These are phyloP conservation scores for Pholiota adiposa DNA, from an alignment of 1,284 basidiomycete species.

Conservation along the genomic window DNA sequence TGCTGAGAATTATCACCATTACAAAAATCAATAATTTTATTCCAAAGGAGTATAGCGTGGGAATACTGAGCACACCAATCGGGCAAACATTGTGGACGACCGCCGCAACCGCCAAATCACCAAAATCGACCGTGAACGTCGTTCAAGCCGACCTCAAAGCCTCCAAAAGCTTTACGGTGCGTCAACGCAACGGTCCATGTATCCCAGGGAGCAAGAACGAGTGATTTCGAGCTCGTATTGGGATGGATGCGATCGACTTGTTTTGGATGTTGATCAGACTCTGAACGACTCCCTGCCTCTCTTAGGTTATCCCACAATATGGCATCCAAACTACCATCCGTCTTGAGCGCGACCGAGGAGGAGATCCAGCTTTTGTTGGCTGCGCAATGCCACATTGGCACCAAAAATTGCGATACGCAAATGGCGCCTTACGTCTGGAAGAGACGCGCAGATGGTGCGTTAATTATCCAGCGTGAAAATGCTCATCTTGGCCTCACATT, in stretches of 20 bases:
- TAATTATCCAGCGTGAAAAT: constrained; percentile 8
- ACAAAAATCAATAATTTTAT: constrained; percentile 12
- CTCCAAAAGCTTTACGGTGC: constrained; percentile 41
- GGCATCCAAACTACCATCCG: constrained; percentile 91
- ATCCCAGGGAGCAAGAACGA: constrained; percentile 32
- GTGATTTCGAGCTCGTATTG: constrained; percentile 31
- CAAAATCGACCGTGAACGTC: constrained; percentile 44
- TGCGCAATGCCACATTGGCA: constrained; percentile 96
- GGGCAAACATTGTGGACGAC: constrained; percentile 34
- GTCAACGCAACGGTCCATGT: constrained; percentile 25
- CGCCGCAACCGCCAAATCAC: constrained; percentile 36
- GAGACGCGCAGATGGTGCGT: constrained; percentile 89
- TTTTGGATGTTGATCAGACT: constrained; percentile 33
- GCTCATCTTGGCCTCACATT: constrained; percentile 15
- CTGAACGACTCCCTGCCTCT: constrained; percentile 11
- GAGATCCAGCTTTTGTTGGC: constrained; percentile 95
- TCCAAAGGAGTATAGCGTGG: constrained; percentile 30
- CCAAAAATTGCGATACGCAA: constrained; percentile 99
- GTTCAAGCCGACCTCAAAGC: constrained; percentile 40
- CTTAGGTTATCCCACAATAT: constrained; percentile 42
- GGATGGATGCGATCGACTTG: constrained; percentile 41
- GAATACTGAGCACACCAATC: constrained; percentile 30
- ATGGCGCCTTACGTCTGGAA: constrained; percentile 99
- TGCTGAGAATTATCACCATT: not conserved
- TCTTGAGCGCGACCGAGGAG: constrained; percentile 94